phyloP scores from a whole-genome alignment of 345 rosid genomes.

The Jatropha curcas region DNA sequence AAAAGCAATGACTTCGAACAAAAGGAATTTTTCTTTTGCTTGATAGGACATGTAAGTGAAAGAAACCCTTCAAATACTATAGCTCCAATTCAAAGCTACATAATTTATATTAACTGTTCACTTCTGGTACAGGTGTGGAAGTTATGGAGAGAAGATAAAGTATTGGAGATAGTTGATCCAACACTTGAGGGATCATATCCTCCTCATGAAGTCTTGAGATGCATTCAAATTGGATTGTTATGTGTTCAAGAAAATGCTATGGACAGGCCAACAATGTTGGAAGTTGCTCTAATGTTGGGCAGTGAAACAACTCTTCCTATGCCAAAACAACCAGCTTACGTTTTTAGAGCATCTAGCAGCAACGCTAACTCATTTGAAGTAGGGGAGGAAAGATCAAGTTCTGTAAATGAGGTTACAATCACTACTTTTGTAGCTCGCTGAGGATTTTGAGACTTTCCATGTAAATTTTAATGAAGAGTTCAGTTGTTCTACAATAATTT shows the following conservation, averaged over 20 bases:
- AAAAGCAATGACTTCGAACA: background rate
- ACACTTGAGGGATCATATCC: background rate
- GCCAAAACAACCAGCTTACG: background rate
- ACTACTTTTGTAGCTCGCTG: no score
- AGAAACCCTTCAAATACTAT: no score
- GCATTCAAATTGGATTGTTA: conserved; percentile 15
- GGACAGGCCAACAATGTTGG: conserved; percentile 14
- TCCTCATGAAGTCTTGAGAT: background rate
- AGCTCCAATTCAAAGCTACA: no score
- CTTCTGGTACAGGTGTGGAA: conserved; percentile 17
- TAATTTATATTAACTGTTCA: no score
- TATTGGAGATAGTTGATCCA: conserved; percentile 14
- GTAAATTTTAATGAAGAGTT: no score
- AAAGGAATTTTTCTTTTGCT: background rate
- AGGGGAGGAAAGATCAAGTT: background rate
- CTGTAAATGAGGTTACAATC: no score
- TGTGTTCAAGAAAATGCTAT: conserved; percentile 12
- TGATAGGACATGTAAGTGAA: conserved; percentile 19
- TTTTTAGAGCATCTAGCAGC: background rate
- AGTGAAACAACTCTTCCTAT: background rate
- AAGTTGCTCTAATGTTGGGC: background rate
- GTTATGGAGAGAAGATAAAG: conserved; percentile 18
- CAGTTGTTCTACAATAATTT: no score
- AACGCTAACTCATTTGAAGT: background rate
- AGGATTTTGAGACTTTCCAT: no score